These are phyloP conservation scores for Hyphopichia khmerensis DNA, from an alignment of 1,139 yeast genomes.

Conservation along the genomic window DNA sequence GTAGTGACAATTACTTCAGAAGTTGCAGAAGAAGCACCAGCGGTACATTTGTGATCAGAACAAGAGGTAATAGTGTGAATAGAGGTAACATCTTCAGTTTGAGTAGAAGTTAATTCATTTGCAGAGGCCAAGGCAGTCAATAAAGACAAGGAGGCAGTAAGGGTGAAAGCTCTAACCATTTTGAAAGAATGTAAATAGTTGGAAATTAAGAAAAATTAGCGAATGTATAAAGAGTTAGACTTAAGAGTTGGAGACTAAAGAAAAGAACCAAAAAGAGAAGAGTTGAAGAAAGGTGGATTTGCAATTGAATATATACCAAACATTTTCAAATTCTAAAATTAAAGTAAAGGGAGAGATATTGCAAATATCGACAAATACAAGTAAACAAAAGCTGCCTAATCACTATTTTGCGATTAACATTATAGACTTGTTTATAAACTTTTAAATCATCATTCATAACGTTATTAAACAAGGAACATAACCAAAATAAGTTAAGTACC, in stretches of 20 bases:
- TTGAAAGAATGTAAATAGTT: conserved; percentile 2
- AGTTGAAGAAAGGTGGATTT: neutral
- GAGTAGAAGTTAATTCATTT: conserved; percentile 2
- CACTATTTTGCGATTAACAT: neutral
- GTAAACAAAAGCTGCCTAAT: neutral
- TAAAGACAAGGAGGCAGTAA: conserved; percentile 3
- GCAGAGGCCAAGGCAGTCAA: conserved; percentile 1
- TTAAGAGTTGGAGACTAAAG: conserved; percentile 1
- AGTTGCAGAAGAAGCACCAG: conserved; percentile 20
- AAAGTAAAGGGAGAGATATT: neutral
- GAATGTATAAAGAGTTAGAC: conserved; percentile 4
- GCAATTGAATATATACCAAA: neutral
- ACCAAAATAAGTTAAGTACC: neutral
- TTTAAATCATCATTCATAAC: neutral
- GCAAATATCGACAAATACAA: neutral
- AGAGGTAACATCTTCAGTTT: conserved; percentile 16
- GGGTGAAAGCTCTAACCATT: conserved; percentile 4
- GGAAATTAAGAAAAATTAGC: conserved; percentile 3
- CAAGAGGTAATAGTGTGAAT: conserved; percentile 51
- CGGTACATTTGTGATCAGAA: conserved; percentile 31
- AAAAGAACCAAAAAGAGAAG: neutral
- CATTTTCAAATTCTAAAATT: neutral
- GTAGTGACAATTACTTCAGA: conserved; percentile 22
- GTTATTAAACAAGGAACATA: neutral
- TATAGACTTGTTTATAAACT: neutral